Conservation (phyloP, 2,329 filamentous ascomycete genomes). For the Furcasterigmium sp. region DNA sequence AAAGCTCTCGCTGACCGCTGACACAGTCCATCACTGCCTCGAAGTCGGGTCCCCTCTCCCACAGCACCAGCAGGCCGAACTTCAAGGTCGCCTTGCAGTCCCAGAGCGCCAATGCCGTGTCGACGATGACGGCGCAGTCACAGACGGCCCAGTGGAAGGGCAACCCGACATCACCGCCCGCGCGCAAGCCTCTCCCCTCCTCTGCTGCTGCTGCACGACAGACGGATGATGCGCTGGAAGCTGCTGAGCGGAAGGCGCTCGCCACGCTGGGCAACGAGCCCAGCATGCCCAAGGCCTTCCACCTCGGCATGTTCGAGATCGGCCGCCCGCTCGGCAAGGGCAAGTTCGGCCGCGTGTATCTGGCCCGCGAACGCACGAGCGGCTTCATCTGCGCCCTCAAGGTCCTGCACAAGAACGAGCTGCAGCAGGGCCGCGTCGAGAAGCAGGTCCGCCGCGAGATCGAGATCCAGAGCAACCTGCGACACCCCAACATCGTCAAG, state of each 20-base stretch:
- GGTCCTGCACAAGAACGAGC: slow-evolving; percentile 78
- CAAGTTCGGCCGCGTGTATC: slow-evolving; percentile 82
- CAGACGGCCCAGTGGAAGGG: slow-evolving; percentile 55
- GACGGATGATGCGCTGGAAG: slow-evolving; percentile 41
- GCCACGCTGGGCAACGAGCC: slow-evolving; percentile 53
- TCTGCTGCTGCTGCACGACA: slow-evolving; percentile 29
- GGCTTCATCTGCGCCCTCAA: slow-evolving; percentile 85
- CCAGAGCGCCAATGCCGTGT: slow-evolving; percentile 61
- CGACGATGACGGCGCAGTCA: slow-evolving; percentile 63
- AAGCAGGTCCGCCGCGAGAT: slow-evolving; percentile 85
- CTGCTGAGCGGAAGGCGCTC: slow-evolving; percentile 42
- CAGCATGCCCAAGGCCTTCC: slow-evolving; percentile 59
- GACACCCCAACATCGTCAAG: slow-evolving; percentile 79
- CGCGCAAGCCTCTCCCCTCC: slow-evolving; percentile 42
- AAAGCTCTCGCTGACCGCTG: not conserved
- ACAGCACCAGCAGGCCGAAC: slow-evolving; percentile 64
- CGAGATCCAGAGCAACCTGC: slow-evolving; percentile 82
- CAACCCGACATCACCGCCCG: slow-evolving; percentile 42
- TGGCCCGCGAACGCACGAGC: slow-evolving; percentile 71
- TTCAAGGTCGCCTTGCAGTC: slow-evolving; percentile 82
- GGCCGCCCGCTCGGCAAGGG: slow-evolving; percentile 81
- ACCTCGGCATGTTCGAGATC: slow-evolving; percentile 93
- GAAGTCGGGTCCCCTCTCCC: slow-evolving; percentile 39
- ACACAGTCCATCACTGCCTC: slow-evolving; percentile 29
- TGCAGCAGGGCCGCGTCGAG: slow-evolving; percentile 73